Evolutionary conservation across 345 rosid genomes (phyloP).

Genomic region (Combretum micranthum): DNA sequence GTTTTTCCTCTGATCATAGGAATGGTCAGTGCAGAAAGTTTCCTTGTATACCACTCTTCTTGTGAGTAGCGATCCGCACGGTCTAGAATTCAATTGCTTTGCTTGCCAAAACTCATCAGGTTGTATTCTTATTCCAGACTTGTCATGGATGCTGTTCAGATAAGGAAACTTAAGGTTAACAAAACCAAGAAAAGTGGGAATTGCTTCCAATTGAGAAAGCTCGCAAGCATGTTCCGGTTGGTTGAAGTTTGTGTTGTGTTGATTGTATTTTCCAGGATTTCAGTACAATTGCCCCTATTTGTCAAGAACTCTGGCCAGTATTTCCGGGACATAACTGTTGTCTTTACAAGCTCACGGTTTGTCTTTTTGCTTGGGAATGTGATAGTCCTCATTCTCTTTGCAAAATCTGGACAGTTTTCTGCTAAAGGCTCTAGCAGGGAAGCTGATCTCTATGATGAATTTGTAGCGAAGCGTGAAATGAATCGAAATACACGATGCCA

Average conservation of each 20-base stretch:
- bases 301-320: slow-evolving; percentile 51
- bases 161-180: slow-evolving; percentile 39
- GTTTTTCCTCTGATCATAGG: slow-evolving; percentile 21
- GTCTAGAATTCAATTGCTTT: too few relatives aligned
- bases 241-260: slow-evolving; percentile 48
- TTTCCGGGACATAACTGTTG: slow-evolving; percentile 39
- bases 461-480: slow-evolving; percentile 37
- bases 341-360: slow-evolving; percentile 58
- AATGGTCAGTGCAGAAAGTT: slow-evolving; percentile 16
- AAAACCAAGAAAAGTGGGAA: slow-evolving; percentile 48
- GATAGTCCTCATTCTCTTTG: slow-evolving; percentile 65
- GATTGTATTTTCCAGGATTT: slow-evolving; percentile 50
- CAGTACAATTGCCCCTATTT: slow-evolving; percentile 40
- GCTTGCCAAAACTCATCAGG: not conserved
- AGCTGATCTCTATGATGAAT: slow-evolving; percentile 26
- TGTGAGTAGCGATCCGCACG: slow-evolving; percentile 21
- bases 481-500: slow-evolving; percentile 17
- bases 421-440: slow-evolving; percentile 22
- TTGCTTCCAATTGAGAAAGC: slow-evolving; percentile 31
- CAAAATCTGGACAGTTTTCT: slow-evolving; percentile 54
- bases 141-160: slow-evolving; percentile 55
- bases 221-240: slow-evolving; percentile 49
- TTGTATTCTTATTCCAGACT: not conserved
- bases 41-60: slow-evolving; percentile 16
- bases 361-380: slow-evolving; percentile 74